A percentile compares a stretch with the other conserved stretches of the same genome.
These are phyloP conservation scores for Hypholoma sublateritium DNA, from an alignment of 768 basidiomycete species.

Conservation along the genomic window DNA sequence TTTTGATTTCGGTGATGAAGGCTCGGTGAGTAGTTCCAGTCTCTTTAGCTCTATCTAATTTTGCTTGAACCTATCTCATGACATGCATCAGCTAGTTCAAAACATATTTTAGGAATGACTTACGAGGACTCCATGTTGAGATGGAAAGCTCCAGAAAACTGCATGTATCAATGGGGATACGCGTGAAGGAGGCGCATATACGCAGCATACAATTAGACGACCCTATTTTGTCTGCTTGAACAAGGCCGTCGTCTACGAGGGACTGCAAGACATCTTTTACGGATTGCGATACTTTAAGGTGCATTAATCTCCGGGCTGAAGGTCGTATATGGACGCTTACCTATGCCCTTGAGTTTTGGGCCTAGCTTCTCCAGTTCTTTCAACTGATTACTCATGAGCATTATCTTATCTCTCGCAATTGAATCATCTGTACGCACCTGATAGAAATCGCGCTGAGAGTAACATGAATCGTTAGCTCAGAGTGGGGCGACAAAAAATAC, in stretches of 20 bases:
- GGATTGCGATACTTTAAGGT: constrained; percentile 71
- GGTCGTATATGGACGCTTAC: constrained; percentile 34
- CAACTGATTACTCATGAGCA: constrained; percentile 42
- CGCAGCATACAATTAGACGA: constrained; percentile 81
- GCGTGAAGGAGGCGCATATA: constrained; percentile 18
- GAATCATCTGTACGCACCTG: constrained; percentile 13
- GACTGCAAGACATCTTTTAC: constrained; percentile 92
- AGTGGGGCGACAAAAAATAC: constrained; percentile 5
- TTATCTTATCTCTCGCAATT: too few species aligned
- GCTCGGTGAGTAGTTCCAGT: constrained; percentile 37
- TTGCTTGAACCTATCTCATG: constrained; percentile 51
- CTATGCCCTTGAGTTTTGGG: constrained; percentile 89
- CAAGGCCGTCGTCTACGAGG: constrained; percentile 83
- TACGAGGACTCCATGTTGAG: constrained; percentile 80
- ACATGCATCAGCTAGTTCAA: constrained; percentile 1
- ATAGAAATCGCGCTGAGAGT: constrained; percentile 24
- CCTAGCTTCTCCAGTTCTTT: constrained; percentile 92
- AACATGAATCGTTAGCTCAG: not conserved
- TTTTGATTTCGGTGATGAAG: constrained; percentile 51
- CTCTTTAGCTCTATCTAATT: constrained; percentile 51
- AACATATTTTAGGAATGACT: constrained; percentile 9
- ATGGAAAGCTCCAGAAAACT: constrained; percentile 98
- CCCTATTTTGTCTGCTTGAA: constrained; percentile 90
- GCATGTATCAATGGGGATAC: constrained; percentile 20
- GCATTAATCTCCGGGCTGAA: not conserved